Evolutionary conservation across 2,329 filamentous ascomycete genomes (phyloP).

Genomic region (Pyrenophora graminea): DNA sequence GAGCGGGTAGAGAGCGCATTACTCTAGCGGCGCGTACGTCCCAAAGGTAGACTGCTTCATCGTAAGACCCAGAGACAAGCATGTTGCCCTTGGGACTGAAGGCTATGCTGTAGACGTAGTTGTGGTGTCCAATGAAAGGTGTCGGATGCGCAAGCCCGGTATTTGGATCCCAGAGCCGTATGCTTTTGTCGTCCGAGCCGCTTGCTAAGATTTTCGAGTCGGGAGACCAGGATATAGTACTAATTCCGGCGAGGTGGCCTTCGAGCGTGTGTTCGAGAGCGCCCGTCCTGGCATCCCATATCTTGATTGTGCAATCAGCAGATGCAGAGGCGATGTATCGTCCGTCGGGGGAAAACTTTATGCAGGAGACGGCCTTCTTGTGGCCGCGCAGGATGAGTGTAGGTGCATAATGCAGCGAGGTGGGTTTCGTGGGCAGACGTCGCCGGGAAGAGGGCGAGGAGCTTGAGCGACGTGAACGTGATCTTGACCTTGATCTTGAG

Average conservation of each 20-base stretch:
- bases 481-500: conserved; percentile 22
- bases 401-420: conserved; percentile 68
- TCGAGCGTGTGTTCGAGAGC: conserved; percentile 84
- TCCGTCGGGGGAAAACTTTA: conserved; percentile 89
- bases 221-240: conserved; percentile 90
- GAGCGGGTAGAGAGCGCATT: conserved; percentile 90
- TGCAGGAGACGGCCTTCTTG: conserved; percentile 75
- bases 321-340: conserved; percentile 85
- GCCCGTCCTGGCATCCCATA: conserved; percentile 83
- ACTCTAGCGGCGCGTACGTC: conserved; percentile 85
- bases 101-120: conserved; percentile 91
- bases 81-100: conserved; percentile 99
- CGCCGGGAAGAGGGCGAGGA: conserved; percentile 23
- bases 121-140: conserved; percentile 83
- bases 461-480: conserved; percentile 18
- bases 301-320: conserved; percentile 86
- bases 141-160: conserved; percentile 63
- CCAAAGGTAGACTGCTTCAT: conserved; percentile 97
- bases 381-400: conserved; percentile 78
- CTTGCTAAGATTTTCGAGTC: conserved; percentile 86
- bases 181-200: conserved; percentile 94
- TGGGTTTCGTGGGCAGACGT: conserved; percentile 54
- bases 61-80: conserved; percentile 90
- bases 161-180: conserved; percentile 81
- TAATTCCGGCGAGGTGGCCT: conserved; percentile 90